Conservation (phyloP, 257 asterid genomes). For the Scutellaria barbata region DNA sequence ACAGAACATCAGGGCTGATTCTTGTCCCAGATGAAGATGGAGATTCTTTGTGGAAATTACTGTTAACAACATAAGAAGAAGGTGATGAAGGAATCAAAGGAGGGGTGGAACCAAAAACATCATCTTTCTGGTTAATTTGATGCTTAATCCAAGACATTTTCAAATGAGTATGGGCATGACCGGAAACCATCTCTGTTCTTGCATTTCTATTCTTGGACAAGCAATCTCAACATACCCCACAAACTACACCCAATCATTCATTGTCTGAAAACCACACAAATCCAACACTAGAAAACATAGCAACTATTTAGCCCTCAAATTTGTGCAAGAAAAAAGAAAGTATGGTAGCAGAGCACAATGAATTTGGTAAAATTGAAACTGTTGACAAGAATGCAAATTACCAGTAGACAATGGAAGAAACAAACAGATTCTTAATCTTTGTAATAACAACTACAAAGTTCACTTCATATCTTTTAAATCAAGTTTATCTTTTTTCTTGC, state of each 20-base stretch:
- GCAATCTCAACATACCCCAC: conserved; percentile 36
- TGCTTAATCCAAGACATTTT: conserved; percentile 55
- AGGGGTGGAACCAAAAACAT: conserved; percentile 45
- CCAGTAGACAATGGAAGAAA: too few relatives aligned
- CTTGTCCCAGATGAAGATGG: conserved; percentile 59
- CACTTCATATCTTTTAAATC: too few relatives aligned
- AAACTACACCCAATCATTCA: conserved; percentile 25
- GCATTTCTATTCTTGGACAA: conserved; percentile 44
- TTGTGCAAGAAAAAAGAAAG: conserved; percentile 23
- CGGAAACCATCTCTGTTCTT: conserved; percentile 46
- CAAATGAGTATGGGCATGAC: conserved; percentile 51
- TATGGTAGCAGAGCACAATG: conserved; percentile 31
- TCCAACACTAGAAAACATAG: conserved; percentile 16
- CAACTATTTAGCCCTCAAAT: conserved; percentile 20
- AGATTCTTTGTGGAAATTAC: conserved; percentile 45
- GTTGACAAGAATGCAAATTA: too few relatives aligned
- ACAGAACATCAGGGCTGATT: conserved; percentile 86
- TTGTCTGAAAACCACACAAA: conserved; percentile 30
- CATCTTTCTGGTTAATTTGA: conserved; percentile 42
- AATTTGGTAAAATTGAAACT: too few relatives aligned
- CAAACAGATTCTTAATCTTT: too few relatives aligned
- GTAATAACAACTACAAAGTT: too few relatives aligned
- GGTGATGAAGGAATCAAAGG: conserved; percentile 48
- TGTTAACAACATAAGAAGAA: conserved; percentile 36
- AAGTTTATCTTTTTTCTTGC: too few relatives aligned